These are phyloP conservation scores for Asterophora parasitica DNA, from an alignment of 768 basidiomycete species.

Conservation along the genomic window DNA sequence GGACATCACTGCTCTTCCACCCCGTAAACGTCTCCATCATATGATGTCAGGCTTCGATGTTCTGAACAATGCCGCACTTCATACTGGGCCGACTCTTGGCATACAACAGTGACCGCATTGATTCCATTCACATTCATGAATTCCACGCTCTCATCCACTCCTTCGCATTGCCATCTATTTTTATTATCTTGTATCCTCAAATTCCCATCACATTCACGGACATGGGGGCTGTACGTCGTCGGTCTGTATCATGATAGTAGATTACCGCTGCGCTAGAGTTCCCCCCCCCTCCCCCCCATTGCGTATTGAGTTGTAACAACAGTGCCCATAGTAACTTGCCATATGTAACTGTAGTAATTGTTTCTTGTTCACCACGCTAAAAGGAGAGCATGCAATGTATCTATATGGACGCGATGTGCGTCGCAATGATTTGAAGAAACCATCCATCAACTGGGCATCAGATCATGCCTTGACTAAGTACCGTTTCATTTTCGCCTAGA, in stretches of 20 bases:
- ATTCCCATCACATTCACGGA: conserved; percentile 1
- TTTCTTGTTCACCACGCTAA: background rate
- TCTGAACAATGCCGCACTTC: conserved; percentile 47
- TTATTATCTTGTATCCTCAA: conserved; percentile 8
- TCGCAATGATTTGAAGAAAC: background rate
- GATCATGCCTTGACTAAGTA: background rate
- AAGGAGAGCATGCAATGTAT: background rate
- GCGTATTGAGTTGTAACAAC: conserved; percentile 12
- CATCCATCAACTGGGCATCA: conserved; percentile 2
- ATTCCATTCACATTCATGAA: background rate
- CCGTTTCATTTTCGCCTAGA: background rate
- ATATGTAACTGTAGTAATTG: background rate
- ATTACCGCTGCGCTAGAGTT: conserved; percentile 7
- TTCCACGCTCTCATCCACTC: background rate
- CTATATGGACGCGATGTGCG: background rate
- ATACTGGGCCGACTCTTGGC: conserved; percentile 46
- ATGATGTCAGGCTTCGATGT: conserved; percentile 58
- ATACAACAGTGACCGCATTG: conserved; percentile 41
- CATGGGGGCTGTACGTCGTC: background rate
- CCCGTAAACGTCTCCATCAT: conserved; percentile 64
- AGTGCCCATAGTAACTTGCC: conserved; percentile 2
- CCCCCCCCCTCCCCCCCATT: background rate
- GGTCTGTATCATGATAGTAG: conserved; percentile 3
- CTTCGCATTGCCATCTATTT: conserved; percentile 10
- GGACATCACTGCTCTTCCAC: conserved; percentile 50